Conservation (phyloP, 2,329 filamentous ascomycete species). For the Scedosporium minutisporum region DNA sequence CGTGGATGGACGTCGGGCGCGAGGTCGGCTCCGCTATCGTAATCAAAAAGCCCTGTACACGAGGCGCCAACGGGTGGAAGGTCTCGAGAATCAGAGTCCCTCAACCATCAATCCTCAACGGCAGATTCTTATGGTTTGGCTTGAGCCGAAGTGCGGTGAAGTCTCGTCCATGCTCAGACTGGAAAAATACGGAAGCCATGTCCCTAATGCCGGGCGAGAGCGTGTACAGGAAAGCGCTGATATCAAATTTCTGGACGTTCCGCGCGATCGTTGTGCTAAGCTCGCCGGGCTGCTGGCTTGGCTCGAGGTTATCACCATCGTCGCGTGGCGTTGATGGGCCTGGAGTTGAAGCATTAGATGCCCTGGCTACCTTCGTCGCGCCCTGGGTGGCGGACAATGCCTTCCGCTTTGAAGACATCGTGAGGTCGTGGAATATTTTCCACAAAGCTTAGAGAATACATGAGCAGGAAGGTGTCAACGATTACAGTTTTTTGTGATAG, state of each 20-base stretch:
- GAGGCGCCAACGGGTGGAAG: conserved; percentile 77
- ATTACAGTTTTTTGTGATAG: too few species aligned
- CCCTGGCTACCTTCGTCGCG: conserved; percentile 44
- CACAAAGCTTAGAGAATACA: too few species aligned
- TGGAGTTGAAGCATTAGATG: conserved; percentile 50
- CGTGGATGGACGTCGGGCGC: conserved; percentile 81
- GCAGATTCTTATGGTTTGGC: conserved; percentile 78
- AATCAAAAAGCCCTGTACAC: conserved; percentile 89
- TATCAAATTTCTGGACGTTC: conserved; percentile 23
- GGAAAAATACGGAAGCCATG: too few species aligned
- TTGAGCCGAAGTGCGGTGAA: conserved; percentile 78
- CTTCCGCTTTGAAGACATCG: conserved; percentile 66
- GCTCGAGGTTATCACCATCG: conserved; percentile 27
- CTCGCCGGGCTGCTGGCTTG: too few species aligned
- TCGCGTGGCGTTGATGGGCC: conserved; percentile 51
- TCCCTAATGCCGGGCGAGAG: conserved; percentile 30
- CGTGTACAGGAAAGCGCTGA: conserved; percentile 34
- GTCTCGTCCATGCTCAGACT: conserved; percentile 33
- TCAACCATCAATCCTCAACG: conserved; percentile 85
- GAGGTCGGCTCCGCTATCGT: conserved; percentile 92
- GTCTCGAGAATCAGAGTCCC: conserved; percentile 88
- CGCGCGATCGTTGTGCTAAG: conserved; percentile 31
- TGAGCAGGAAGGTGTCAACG: too few species aligned
- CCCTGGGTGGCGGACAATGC: conserved; percentile 39
- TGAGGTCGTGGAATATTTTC: too few species aligned